Evolutionary conservation across 2,329 filamentous ascomycete species (phyloP).

Genomic region (Venturia effusa): DNA sequence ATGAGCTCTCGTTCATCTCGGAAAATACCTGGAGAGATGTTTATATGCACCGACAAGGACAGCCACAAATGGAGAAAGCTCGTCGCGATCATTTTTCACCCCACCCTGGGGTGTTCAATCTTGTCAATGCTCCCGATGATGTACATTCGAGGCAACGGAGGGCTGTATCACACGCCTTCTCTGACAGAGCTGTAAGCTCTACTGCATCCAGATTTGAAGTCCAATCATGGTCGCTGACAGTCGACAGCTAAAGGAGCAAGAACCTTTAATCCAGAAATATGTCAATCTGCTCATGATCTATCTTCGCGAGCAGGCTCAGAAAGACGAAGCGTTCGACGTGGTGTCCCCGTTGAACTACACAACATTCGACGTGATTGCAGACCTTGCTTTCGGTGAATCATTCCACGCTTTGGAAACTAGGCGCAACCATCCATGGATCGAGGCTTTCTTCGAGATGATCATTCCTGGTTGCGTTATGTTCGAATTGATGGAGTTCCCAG

Average conservation of each 20-base stretch:
- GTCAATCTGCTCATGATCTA: conserved; percentile 23
- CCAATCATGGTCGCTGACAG: background rate
- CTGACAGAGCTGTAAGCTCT: conserved; percentile 4
- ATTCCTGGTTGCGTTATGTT: conserved; percentile 19
- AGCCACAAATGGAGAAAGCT: too few species aligned
- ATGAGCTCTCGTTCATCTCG: conserved; percentile 36
- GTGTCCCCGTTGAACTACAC: conserved; percentile 21
- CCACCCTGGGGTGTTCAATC: too few species aligned
- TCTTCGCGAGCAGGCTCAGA: conserved; percentile 12
- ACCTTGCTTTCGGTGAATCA: conserved; percentile 24
- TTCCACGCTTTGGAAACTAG: conserved; percentile 21
- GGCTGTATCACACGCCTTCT: conserved; percentile 11
- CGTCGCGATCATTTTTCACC: too few species aligned
- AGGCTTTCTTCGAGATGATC: conserved; percentile 17
- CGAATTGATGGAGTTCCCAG: conserved; percentile 12
- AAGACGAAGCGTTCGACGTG: background rate
- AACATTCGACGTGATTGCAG: conserved; percentile 20
- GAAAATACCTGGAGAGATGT: conserved; percentile 33
- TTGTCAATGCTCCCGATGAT: background rate
- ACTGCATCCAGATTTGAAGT: too few species aligned
- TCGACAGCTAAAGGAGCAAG: conserved; percentile 25
- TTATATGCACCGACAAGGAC: conserved; percentile 18
- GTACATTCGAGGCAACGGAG: conserved; percentile 10
- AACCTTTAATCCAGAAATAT: conserved; percentile 22
- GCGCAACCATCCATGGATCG: conserved; percentile 21